Percentiles rank a stretch among this genome's conserved stretches.
These are phyloP conservation scores for Plasmodium cynomolgi DNA, from an alignment of 169 alveolate species.

Conservation along the genomic window DNA sequence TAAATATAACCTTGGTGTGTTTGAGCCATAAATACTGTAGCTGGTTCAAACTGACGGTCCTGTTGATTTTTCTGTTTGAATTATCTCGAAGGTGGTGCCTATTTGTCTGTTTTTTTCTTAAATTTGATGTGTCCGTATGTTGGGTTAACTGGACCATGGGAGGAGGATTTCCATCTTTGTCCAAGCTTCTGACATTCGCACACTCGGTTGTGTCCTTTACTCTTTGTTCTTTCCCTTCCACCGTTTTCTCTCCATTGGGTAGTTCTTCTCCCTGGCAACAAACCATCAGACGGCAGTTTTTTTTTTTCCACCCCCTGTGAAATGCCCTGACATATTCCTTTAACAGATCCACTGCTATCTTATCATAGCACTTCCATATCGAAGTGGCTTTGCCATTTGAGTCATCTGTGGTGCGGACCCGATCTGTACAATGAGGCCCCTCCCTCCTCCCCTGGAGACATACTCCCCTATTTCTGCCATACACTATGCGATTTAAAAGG, in stretches of 20 bases:
- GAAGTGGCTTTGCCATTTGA: not conserved
- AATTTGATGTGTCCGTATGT: not conserved
- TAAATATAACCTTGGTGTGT: constrained; percentile 24
- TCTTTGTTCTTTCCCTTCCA: not conserved
- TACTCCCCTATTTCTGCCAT: constrained; percentile 9
- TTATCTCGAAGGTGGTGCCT: not conserved
- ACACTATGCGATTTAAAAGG: constrained; percentile 38
- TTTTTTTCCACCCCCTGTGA: constrained; percentile 29
- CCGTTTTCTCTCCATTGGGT: not conserved
- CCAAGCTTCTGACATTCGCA: not conserved
- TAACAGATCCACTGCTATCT: constrained; percentile 27
- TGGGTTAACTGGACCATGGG: not conserved
- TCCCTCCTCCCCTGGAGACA: not conserved
- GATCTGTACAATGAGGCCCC: not conserved
- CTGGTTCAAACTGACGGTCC: not conserved
- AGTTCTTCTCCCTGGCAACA: not conserved
- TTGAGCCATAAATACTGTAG: constrained; percentile 36
- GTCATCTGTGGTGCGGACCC: not conserved
- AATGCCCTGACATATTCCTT: constrained; percentile 17
- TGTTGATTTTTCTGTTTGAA: not conserved
- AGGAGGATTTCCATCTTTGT: not conserved
- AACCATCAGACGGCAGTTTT: not conserved
- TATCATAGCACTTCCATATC: constrained; percentile 22
- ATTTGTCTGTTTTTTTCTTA: not conserved
- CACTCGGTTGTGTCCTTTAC: not conserved